These are phyloP conservation scores for Ogataea chonburiensis DNA, from an alignment of 805 yeast species.

Conservation along the genomic window DNA sequence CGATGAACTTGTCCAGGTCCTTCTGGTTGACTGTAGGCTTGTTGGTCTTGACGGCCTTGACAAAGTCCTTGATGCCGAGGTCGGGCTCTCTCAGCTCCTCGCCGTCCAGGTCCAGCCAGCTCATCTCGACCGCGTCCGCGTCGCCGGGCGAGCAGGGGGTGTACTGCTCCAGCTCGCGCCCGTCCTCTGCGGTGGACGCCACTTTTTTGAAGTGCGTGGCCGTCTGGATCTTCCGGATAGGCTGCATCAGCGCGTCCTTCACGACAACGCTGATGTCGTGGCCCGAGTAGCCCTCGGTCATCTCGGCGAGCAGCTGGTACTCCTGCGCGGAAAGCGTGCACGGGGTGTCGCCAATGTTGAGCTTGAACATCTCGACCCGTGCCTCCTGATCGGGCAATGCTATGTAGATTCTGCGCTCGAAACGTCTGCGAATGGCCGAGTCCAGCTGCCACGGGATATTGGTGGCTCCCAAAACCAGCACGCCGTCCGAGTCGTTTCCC, in stretches of 20 bases:
- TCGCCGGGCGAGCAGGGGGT: conserved; percentile 99
- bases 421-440: conserved; percentile 95
- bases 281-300: conserved; percentile 98
- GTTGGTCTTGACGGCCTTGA: conserved; percentile 85
- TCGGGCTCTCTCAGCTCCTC: conserved; percentile 90
- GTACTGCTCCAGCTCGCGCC: conserved; percentile 43
- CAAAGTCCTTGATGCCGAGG: conserved; percentile 84
- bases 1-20: conserved; percentile 78
- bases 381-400: conserved; percentile 94
- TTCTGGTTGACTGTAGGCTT: conserved; percentile 91
- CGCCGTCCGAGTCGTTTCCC: conserved; percentile 91
- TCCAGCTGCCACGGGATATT: conserved; percentile 99
- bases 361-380: conserved; percentile 87
- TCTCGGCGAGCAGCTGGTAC: conserved; percentile 73
- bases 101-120: conserved; percentile 89
- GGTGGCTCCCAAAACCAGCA: conserved; percentile 93
- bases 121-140: conserved; percentile 76
- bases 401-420: conserved; percentile 91
- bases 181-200: conserved; percentile 39
- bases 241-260: conserved; percentile 97
- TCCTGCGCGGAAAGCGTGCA: conserved; percentile 74
- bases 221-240: conserved; percentile 89
- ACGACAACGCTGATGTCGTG: conserved; percentile 96
- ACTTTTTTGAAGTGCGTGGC: conserved; percentile 91
- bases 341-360: conserved; percentile 89